Percentiles rank a stretch among this genome's conserved stretches.
Evolutionary conservation across 495 filamentous ascomycete species (phyloP).

Genomic region (Penicillium macrosclerotiorum): DNA sequence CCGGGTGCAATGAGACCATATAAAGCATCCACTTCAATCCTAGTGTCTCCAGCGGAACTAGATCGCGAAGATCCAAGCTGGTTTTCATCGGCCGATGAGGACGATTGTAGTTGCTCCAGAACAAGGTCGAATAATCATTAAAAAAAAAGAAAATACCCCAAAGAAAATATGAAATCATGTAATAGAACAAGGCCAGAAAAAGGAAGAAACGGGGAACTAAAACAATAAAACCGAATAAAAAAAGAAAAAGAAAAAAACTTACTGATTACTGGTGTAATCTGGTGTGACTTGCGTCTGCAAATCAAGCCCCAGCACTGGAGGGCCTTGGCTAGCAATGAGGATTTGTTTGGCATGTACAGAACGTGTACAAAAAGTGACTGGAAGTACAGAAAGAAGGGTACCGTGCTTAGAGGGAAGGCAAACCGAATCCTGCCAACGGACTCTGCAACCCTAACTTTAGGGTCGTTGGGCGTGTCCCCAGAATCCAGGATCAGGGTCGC

Average conservation of each 20-base stretch:
- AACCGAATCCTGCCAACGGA: not conserved
- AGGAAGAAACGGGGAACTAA: conserved; percentile 7
- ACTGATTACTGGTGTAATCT: conserved; percentile 26
- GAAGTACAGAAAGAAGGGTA: too few species aligned
- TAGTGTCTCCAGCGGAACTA: conserved; percentile 1
- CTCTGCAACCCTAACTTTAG: conserved; percentile 5
- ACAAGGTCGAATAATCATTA: not conserved
- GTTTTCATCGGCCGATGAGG: not conserved
- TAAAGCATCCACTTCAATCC: not conserved
- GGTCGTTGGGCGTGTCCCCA: not conserved
- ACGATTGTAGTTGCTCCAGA: not conserved
- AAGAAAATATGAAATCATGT: conserved; percentile 4
- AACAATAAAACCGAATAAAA: not conserved
- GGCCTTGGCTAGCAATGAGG: conserved; percentile 3
- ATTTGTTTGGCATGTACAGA: not conserved
- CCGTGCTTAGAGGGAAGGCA: too few species aligned
- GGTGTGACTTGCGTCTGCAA: conserved; percentile 6
- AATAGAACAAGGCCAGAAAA: conserved; percentile 19
- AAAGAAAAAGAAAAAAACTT: conserved; percentile 13
- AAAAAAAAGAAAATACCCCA: conserved; percentile 11
- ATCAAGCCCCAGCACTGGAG: conserved; percentile 1
- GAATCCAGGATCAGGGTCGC: not conserved
- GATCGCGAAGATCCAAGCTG: conserved; percentile 12
- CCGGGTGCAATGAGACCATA: conserved; percentile 5
- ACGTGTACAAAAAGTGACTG: not conserved